Conservation (phyloP, 2,329 filamentous ascomycete species). For the Nemania diffusa region DNA sequence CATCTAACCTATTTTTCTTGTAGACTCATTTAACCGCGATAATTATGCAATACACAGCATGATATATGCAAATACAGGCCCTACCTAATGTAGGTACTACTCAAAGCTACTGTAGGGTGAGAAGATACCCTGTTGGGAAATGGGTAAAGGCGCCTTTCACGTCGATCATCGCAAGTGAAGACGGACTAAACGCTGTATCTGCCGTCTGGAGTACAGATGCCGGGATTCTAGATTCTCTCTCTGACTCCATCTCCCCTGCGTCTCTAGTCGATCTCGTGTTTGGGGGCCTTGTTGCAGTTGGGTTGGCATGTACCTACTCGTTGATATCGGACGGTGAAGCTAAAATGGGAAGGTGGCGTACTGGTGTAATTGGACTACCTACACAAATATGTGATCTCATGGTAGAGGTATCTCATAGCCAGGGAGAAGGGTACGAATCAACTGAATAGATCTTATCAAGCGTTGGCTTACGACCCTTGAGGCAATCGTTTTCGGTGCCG, state of each 20-base stretch:
- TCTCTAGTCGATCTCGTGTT: constrained; percentile 20
- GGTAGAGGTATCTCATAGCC: neutral
- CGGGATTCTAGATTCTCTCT: constrained; percentile 24
- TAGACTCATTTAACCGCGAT: neutral
- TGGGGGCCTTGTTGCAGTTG: constrained; percentile 18
- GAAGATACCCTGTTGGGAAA: neutral
- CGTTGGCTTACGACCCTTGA: neutral
- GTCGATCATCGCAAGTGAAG: neutral
- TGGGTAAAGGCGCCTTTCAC: neutral
- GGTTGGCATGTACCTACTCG: constrained; percentile 5
- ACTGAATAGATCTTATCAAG: neutral
- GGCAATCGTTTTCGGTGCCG: neutral
- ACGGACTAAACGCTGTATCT: neutral
- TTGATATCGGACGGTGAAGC: constrained; percentile 27
- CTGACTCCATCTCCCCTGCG: constrained; percentile 17
- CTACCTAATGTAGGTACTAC: neutral
- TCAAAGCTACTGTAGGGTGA: too few species aligned
- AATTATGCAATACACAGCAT: neutral
- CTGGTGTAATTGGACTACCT: neutral
- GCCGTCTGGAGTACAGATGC: constrained; percentile 8
- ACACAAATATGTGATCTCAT: neutral
- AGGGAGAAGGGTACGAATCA: neutral
- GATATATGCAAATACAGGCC: neutral
- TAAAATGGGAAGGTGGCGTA: constrained; percentile 30
- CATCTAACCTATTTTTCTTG: neutral